Evolutionary conservation across 768 basidiomycete genomes (phyloP).

Genomic region (Neoboletus subvelutipes): DNA sequence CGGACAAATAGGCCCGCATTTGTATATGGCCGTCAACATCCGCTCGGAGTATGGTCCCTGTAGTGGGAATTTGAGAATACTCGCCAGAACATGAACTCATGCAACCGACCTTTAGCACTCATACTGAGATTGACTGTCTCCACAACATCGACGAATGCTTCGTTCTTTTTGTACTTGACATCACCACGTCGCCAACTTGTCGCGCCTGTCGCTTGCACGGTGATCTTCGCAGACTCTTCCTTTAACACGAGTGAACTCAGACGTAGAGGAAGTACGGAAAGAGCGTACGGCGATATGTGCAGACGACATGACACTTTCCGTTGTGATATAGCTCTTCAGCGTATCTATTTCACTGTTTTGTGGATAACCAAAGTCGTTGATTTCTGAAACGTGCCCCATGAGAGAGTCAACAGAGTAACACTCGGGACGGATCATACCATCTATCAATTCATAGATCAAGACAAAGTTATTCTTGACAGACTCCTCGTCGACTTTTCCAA

Average conservation of each 20-base stretch:
- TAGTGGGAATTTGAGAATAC: slow-evolving; percentile 1
- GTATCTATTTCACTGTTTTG: slow-evolving; percentile 99
- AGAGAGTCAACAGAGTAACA: slow-evolving; percentile 2
- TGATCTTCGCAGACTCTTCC: slow-evolving; percentile 98
- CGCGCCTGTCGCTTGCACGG: slow-evolving; percentile 93
- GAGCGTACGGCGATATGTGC: slow-evolving; percentile 74
- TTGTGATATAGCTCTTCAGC: slow-evolving; percentile 96
- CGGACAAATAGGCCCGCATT: slow-evolving; percentile 96
- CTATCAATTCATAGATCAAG: slow-evolving; percentile 95
- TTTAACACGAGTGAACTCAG: slow-evolving; percentile 30
- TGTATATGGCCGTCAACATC: slow-evolving; percentile 98
- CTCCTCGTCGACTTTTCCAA: slow-evolving; percentile 98
- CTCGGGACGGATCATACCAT: slow-evolving; percentile 54
- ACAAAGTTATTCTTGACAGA: slow-evolving; percentile 99
- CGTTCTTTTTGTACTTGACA: slow-evolving; percentile 99
- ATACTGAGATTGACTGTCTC: slow-evolving; percentile 95
- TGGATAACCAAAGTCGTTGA: slow-evolving; percentile 98
- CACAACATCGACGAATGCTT: slow-evolving; percentile 99
- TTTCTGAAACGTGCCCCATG: slow-evolving; percentile 54
- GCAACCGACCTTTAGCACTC: slow-evolving; percentile 79
- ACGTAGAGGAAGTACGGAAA: background rate
- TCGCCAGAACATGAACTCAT: background rate
- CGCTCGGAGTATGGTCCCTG: slow-evolving; percentile 87
- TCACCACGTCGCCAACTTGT: slow-evolving; percentile 95
- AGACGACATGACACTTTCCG: slow-evolving; percentile 89